Evolutionary conservation across 2,329 filamentous ascomycete genomes (phyloP), one percentile per base, ranked within the genome.

Genomic region (Teratosphaeria pseudoeucalypti): DNA sequence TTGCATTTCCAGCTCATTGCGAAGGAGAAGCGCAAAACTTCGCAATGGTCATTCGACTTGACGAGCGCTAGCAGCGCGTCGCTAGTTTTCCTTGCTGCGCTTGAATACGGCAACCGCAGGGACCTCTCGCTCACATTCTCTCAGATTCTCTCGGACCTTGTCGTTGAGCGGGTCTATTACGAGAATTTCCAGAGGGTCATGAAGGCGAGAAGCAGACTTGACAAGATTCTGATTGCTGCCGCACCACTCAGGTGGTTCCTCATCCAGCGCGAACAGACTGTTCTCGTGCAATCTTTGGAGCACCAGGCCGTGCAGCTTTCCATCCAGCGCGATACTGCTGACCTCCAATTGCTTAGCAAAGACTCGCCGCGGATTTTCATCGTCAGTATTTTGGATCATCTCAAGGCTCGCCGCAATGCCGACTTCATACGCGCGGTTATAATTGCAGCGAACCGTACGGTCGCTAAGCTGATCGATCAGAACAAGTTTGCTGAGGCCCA

Each of bases 1-100:
- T 67, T 82, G 14, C 79, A 78, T 60, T 74, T 76, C 56, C 78
- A 81, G 61, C 74, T 81, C n/a, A 75, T 81, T 34, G 76, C 77
- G 26, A 74, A 75, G 39, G 75, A 78, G 47, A 74, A 70, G 57
- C 67, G 70, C 56, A 69, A 32, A 63, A 66, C 55, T 34, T 63
- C 58, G 1, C 72, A 70, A 59, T 43, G 12, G 12, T 43, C 37
- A 6, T 74, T 61, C 66, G 72, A 57, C 68, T 74, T 62, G 68
- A 70, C 61, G 61, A 70, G 72, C 49, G 64, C 75, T 47, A 71
- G 68, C 56, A 75, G 72, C 59, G 67, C 68, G 1, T 74, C 75
- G 9, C 77, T 77, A 10, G 71, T 78, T 2, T 80, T 80, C 64
- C 68, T 79, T 6, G 74, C 77, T 14, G 69, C 74, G 1, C 77